Evolutionary conservation across 495 filamentous ascomycete species (phyloP), one percentile per base, ranked within the genome.

Genomic region (Penicillium fimorum): DNA sequence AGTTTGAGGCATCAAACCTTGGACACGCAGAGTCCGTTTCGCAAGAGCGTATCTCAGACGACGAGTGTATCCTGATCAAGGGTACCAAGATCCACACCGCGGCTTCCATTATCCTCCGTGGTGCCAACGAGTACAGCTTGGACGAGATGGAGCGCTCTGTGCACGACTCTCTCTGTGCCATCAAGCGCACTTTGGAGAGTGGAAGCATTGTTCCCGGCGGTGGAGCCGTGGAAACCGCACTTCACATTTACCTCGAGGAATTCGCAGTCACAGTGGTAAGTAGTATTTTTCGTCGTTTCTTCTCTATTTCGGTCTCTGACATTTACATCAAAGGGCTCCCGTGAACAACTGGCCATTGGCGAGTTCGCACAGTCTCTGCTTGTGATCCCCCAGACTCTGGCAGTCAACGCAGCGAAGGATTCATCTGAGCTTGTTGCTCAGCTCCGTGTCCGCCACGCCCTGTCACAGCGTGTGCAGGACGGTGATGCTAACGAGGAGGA

Each of bases 121-220:
- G 94, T 46, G 75, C 93, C 61, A 99, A 99, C 75, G 94, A 99
- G 75, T 97, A 88, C 81, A 88, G 88, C 58, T 85, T 99, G 45
- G 94, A 99, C 68, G 94, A 99, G 79, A 99, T 99, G 94, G 94
- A 99, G 80, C 87, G 94, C 56, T 97, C 94, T 5, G 84, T 98
- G 37, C 94, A 98, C 75, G 94, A 98, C 75, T 95, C 93, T 46
- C 82, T 98, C 17, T 96, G 90, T 57, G 95, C 93, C 52, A 89
- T 98, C 56, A 98, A 98, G 85, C 85, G 94, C 43, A 97, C 95
- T 20, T 79, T 99, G 38, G 94, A 99, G 79, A 96, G 90, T 71
- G 94, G 94, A 50, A 92, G 89, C 74, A 92, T 99, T 55, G 94
- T 99, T 33, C 94, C 94, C 33, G 94, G 94, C 48, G 94, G 92